phyloP scores from a whole-genome alignment of 116 monocot species.

The Zostera marina region DNA sequence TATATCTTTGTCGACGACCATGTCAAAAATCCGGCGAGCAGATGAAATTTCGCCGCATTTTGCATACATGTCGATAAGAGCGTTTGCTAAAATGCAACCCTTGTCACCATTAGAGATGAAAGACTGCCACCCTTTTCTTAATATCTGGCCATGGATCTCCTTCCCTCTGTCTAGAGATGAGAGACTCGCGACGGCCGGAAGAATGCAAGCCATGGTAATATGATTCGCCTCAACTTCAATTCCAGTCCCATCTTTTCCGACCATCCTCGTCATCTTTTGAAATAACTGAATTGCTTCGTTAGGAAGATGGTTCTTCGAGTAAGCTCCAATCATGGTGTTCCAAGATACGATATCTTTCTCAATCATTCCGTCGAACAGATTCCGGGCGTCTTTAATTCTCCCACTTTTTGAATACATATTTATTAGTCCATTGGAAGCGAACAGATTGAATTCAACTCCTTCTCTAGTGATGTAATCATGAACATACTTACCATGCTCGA shows the following conservation, averaged over 20 bases:
- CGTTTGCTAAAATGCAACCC: conserved; percentile 17
- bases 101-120: conserved; percentile 14
- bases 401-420: conserved; percentile 61
- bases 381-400: conserved; percentile 31
- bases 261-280: conserved; percentile 21
- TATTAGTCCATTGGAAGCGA: conserved; percentile 56
- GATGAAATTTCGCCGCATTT: conserved; percentile 51
- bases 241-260: not conserved
- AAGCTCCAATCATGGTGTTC: conserved; percentile 70
- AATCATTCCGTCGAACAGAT: conserved; percentile 19
- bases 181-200: conserved; percentile 47
- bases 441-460: conserved; percentile 24
- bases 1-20: conserved; percentile 22
- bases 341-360: conserved; percentile 53
- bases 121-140: conserved; percentile 17
- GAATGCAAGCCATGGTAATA: conserved; percentile 48
- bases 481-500: conserved; percentile 32
- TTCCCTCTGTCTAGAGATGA: conserved; percentile 54
- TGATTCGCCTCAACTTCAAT: conserved; percentile 27
- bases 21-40: conserved; percentile 37
- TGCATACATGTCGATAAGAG: conserved; percentile 65
- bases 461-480: conserved; percentile 33
- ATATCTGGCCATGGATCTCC: conserved; percentile 44
- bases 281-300: conserved; percentile 54
- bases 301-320: conserved; percentile 39